Evolutionary conservation across 83 land plant genomes (phyloP).

Genomic region (Diphasiastrum complanatum): DNA sequence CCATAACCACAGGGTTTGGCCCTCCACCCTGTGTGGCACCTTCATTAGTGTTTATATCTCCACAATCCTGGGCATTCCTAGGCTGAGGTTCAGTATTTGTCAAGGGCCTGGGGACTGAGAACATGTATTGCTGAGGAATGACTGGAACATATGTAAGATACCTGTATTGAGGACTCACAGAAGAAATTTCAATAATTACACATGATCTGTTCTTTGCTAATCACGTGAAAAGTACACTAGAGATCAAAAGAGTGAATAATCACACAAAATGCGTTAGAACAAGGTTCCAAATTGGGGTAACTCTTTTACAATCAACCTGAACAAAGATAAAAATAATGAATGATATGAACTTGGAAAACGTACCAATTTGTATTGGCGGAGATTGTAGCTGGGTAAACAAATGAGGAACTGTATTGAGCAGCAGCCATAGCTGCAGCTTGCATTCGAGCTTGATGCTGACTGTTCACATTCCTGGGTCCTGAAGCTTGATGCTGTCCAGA

Average conservation of each 20-base stretch:
- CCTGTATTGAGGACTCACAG: slow-evolving; percentile 1
- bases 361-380: slow-evolving; percentile 11
- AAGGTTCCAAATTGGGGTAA: too few relatives aligned
- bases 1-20: too few relatives aligned
- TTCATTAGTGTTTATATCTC: not conserved
- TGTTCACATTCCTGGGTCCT: not conserved
- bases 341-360: not conserved
- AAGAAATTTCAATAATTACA: too few relatives aligned
- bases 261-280: too few relatives aligned
- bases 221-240: too few relatives aligned
- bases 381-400: slow-evolving; percentile 4
- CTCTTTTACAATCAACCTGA: not conserved
- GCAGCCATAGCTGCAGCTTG: slow-evolving; percentile 9
- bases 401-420: slow-evolving; percentile 11
- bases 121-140: slow-evolving; percentile 6
- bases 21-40: not conserved
- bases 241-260: too few relatives aligned
- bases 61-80: not conserved
- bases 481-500: too few relatives aligned
- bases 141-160: slow-evolving; percentile 6
- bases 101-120: not conserved
- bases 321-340: not conserved
- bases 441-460: not conserved
- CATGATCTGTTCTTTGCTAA: too few relatives aligned
- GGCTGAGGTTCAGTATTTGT: not conserved